Percentiles rank a stretch among this genome's conserved stretches.
Evolutionary conservation across 306 rosid species (phyloP).

Genomic region (Dryas octopetala): DNA sequence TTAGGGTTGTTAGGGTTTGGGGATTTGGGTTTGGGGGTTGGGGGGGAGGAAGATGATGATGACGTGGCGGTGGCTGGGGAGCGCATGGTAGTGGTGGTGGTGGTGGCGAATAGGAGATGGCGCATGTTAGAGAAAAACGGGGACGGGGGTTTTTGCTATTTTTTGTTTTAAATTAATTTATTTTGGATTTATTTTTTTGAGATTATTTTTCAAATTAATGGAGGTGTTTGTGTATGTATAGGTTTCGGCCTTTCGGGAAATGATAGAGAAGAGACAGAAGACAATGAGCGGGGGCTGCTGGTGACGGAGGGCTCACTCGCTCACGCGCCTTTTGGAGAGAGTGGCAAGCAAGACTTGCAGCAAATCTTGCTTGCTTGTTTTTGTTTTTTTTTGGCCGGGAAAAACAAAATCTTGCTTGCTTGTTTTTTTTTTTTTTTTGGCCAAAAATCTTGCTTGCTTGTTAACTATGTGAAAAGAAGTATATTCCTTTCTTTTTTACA

Average conservation of each 20-base stretch:
- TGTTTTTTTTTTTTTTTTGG: no score
- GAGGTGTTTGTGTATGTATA: not conserved
- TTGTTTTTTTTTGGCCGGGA: no score
- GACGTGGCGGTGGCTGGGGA: slow-evolving; percentile 42
- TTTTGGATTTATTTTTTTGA: not conserved
- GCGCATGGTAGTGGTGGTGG: slow-evolving; percentile 37
- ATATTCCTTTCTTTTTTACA: no score
- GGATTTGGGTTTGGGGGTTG: slow-evolving; percentile 47
- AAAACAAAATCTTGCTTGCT: no score
- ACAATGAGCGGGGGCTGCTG: not conserved
- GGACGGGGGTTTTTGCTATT: slow-evolving; percentile 16
- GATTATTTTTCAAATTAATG: not conserved
- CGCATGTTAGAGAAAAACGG: slow-evolving; percentile 46
- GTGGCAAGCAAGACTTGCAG: no score
- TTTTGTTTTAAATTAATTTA: not conserved
- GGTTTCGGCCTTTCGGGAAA: not conserved
- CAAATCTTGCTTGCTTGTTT: no score
- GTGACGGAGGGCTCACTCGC: not conserved
- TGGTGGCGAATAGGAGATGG: slow-evolving; percentile 37
- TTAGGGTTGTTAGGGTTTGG: slow-evolving; percentile 31
- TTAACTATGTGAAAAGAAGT: no score
- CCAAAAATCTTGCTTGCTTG: no score
- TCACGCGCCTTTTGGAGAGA: not conserved
- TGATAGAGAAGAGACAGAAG: not conserved
- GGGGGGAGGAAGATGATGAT: slow-evolving; percentile 30